Base-by-base conservation (phyloP, 2,329 filamentous ascomycete genomes). In the Ilyonectria destructans region DNA sequence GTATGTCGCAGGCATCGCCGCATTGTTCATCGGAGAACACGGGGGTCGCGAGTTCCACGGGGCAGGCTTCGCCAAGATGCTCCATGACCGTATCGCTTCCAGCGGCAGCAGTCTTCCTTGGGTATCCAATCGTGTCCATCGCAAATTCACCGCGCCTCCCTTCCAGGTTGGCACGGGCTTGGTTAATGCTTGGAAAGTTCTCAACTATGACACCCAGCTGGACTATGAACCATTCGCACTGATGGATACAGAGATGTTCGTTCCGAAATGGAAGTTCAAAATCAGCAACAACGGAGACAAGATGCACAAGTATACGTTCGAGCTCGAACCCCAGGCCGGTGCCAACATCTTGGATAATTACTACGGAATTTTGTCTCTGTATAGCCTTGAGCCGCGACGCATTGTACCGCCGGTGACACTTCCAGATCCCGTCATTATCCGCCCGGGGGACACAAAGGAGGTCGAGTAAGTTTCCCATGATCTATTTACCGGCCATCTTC, bases 1-100 rank as follows among this genome's bases (percentile, higher is more conserved):
- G 0, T 87, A 87, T 65, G 80, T 87, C 26, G 85, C 87, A 43
- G 87, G 86, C 15, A 78, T 86, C n/a, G 84, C 83, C 4, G 85
- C 84, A 7, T 74, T 87, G 29, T 86, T 83, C 68, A 80, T 86
- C 49, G 79, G 81, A 8, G 74, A 82, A 26, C 75, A 82, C 59
- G 84, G 84, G 2, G 83, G 84, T 1, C 80, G 83, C 17, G 75
- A 77, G 59, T 66, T 77, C 1, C 77, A 85, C 62, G 84, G 84
- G 3, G 70, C 74, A 12, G 75, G 72, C 1, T 77, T 82, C 17
- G 80, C 79, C 26, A 78, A 74, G 65, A 73, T 77, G 49, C 71
- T 82, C 4, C 67, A 75, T 45, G 74, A 79, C 58, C 79, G 81
- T 4, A 81, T 83, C 49, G 72, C 80, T 29, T 77, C 80, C 2